phyloP scores from a whole-genome alignment of 2,329 filamentous ascomycete species.

The Cordyceps cateniannulata region DNA sequence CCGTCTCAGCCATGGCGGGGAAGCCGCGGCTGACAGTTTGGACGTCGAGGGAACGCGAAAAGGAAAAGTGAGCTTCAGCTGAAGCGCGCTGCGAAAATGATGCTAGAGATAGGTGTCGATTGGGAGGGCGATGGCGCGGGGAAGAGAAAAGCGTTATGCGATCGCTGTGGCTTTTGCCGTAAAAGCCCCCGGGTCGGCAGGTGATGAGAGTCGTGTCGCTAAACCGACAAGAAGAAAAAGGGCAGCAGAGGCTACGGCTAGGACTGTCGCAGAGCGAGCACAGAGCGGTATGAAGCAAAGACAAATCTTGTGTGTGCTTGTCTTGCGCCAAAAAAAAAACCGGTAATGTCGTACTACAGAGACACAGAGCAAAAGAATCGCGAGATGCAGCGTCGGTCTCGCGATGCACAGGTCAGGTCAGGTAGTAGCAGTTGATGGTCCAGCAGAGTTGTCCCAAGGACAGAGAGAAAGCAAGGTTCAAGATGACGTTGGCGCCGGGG shows the following conservation, averaged over 20 bases:
- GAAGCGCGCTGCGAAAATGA: constrained; percentile 10
- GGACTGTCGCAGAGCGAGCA: constrained; percentile 1
- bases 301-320: neutral
- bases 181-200: neutral
- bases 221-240: neutral
- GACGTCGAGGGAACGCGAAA: neutral
- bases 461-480: neutral
- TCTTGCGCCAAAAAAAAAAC: neutral
- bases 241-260: neutral
- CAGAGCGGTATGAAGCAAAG: neutral
- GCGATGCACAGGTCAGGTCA: neutral
- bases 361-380: constrained; percentile 1
- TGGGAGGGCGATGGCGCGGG: neutral
- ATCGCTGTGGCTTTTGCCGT: neutral
- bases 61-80: constrained; percentile 12
- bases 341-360: neutral
- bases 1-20: constrained; percentile 44
- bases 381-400: neutral
- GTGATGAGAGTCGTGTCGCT: neutral
- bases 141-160: neutral
- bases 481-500: neutral
- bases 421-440: neutral
- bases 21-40: constrained; percentile 16
- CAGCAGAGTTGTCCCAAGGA: neutral
- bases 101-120: neutral